Base-by-base conservation (phyloP, 345 rosid species). In the Citrus glauca region DNA sequence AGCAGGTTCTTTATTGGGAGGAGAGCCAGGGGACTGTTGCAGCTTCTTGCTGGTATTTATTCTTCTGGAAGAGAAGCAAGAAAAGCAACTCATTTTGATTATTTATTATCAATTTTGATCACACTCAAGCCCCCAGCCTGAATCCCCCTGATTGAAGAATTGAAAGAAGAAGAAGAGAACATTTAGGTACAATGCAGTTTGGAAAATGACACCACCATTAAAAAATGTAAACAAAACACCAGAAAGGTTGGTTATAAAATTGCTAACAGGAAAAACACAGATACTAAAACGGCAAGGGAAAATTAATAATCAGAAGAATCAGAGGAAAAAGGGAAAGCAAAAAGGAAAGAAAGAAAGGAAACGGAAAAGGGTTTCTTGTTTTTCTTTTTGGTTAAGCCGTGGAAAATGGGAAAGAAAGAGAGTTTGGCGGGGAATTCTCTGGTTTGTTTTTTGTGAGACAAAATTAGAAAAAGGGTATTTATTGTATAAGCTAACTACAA, bases 61-160 rank as follows among this genome's bases (percentile, higher is more conserved):
- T 64, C 77, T 84, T 73, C 61, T 85, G 1, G 88, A 82, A 53
- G 90, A 86, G 73, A 94, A 96, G 79, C 98, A 96, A 16, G 90
- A 78, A 85, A 91, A 91, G 81, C 98, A 93, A 83, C 88, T 86
- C 98, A 95, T 95, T 75, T 79, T 75, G 30, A 25, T 61, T 24
- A n/a, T 25, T 24, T 61, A 4, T 27, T 45, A 13, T 45, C 50
- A 45, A 45, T 1, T 45, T 28, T 33, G 20, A 50, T 32, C 33
- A 32, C 55, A 1, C 55, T 50, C 1, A 1, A 53, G 57, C 17
- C 8, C 13, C 17, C 50, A 45, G 17, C 50, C 5, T 11, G 3
- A 42, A 45, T 45, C 50, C 2, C 50, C 17, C 50, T 3, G 50
- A 45, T 13, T 1, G 37, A 63, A 30, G 22, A 63, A 63, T 28